phyloP scores from a whole-genome alignment of 2,329 filamentous ascomycete species.

The Aspergillus neotritici region DNA sequence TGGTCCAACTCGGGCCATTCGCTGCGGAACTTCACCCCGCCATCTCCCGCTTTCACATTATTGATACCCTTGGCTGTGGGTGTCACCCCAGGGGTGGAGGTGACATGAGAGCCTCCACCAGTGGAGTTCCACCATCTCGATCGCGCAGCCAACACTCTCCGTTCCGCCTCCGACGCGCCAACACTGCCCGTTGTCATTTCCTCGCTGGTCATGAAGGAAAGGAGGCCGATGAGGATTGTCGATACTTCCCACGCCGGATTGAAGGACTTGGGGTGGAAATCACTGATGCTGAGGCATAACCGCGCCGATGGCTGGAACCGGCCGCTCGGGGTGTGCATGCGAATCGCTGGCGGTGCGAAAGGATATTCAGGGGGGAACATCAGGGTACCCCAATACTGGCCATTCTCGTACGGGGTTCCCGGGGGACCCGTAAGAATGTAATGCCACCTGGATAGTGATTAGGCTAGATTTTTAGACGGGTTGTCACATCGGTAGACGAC shows the following conservation, averaged over 20 bases:
- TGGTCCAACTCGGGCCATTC: constrained; percentile 88
- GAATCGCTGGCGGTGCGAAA: constrained; percentile 92
- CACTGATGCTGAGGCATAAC: constrained; percentile 90
- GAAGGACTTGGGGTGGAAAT: constrained; percentile 97
- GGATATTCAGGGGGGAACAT: constrained; percentile 96
- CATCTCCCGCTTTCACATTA: constrained; percentile 80
- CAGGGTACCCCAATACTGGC: constrained; percentile 97
- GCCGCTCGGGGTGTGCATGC: constrained; percentile 96
- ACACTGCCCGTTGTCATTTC: constrained; percentile 97
- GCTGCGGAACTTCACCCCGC: constrained; percentile 78
- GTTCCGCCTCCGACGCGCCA: constrained; percentile 68
- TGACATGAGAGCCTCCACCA: constrained; percentile 67
- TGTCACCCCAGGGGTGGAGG: constrained; percentile 46
- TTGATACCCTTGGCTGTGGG: constrained; percentile 63
- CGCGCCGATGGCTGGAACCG: constrained; percentile 90
- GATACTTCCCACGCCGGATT: constrained; percentile 98
- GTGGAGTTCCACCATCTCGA: constrained; percentile 97
- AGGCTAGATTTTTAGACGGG: constrained; percentile 3
- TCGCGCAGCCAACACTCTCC: constrained; percentile 68
- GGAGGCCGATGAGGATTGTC: constrained; percentile 86
- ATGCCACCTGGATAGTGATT: constrained; percentile 62
- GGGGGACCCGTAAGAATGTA: constrained; percentile 94
- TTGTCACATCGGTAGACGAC: constrained; percentile 22
- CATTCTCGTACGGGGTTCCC: constrained; percentile 85
- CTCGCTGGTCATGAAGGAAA: constrained; percentile 97